Evolutionary conservation across 768 basidiomycete genomes (phyloP), one percentile per base, ranked within the genome.

Genomic region (Aureoboletus auriporus): DNA sequence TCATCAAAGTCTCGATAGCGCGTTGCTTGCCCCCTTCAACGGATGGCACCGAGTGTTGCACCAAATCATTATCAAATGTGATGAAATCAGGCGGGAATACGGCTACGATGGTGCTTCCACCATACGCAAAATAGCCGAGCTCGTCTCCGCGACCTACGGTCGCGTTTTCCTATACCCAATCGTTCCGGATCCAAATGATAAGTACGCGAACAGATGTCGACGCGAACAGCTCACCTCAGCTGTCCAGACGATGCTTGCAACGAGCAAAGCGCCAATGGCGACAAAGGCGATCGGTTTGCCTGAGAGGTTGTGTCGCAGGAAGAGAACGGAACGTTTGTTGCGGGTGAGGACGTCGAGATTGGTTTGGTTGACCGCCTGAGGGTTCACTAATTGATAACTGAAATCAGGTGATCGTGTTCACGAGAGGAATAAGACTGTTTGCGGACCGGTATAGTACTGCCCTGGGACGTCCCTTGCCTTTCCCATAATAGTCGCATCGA

Each of bases 241-340:
- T 0, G 86, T 86, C 83, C 83, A 88, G 2, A 46, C 69, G 58
- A 92, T 85, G 44, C 79, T 80, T 1, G 86, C 89, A 1, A 91
- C 89, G 31, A 93, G 79, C 69, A 92, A 75, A 8, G 89, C 89
- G 3, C 89, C 90, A 49, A 92, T 75, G 8, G 88, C 85, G 9
- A 89, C 80, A 53, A 84, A 82, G 0, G 79, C 88, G 13, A 90
- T 68, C 11, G 73, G 73, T 14, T 72, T 67, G 10, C 73, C 75
- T 0, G 77, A 74, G 4, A 47, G 55, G 2, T 52, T 47, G 53
- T 82, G 80, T 45, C 72, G 75, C 54, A 85, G 55, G 53, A 77
- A 75, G 2, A 80, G 64, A 9, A 83, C 67, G 3, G 79, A 77
- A 10, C 86, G 76, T 43, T 72, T 74, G 63, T 86, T 86, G 11